These are phyloP conservation scores for Penicillium atrosanguineum DNA, from an alignment of 495 filamentous ascomycete genomes.

Conservation along the genomic window DNA sequence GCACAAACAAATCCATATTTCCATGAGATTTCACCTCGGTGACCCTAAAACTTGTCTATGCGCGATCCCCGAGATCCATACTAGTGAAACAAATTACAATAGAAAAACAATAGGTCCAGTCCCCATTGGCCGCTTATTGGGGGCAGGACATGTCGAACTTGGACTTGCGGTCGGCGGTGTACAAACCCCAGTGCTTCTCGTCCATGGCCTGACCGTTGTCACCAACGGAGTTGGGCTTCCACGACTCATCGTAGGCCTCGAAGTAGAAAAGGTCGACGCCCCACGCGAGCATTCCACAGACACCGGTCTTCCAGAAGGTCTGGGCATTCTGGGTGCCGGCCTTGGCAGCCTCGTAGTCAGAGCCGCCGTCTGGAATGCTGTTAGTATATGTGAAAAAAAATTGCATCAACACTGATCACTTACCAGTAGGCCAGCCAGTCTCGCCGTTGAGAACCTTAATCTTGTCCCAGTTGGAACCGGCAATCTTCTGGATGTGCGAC, in stretches of 20 bases:
- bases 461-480: constrained; percentile 48
- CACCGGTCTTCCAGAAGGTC: constrained; percentile 61
- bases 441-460: constrained; percentile 76
- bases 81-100: constrained; percentile 8
- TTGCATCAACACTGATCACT: background rate
- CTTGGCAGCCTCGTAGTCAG: constrained; percentile 60
- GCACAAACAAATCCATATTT: background rate
- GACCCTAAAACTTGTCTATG: constrained; percentile 5
- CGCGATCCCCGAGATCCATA: constrained; percentile 1
- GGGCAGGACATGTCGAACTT: constrained; percentile 65
- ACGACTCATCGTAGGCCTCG: constrained; percentile 79
- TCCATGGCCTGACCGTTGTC: constrained; percentile 64
- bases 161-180: constrained; percentile 55
- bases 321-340: constrained; percentile 60
- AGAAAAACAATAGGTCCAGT: constrained; percentile 7
- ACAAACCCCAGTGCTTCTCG: constrained; percentile 79
- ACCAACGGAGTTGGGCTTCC: constrained; percentile 70
- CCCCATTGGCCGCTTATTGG: constrained; percentile 6
- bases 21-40: background rate
- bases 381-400: background rate
- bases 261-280: constrained; percentile 79
- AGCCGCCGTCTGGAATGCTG: constrained; percentile 49
- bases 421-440: constrained; percentile 67
- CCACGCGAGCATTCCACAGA: constrained; percentile 72
- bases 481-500: constrained; percentile 61